Conservation (phyloP, 768 basidiomycete species). For the Chlorophyllum brunneum region DNA sequence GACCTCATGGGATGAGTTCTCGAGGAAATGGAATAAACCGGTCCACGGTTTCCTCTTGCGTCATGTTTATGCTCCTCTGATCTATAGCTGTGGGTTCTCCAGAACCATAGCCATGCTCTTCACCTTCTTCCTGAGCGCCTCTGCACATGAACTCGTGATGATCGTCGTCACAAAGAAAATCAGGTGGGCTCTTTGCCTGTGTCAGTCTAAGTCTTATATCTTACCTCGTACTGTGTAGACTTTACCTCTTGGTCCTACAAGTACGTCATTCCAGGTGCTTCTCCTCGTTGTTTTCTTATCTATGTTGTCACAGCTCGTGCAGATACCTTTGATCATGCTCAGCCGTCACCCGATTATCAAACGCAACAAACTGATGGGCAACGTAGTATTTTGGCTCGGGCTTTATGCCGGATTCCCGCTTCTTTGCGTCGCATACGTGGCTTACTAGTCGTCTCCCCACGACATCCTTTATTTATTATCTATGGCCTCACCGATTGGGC, state of each 20-base stretch:
- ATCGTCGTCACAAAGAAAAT: slow-evolving; percentile 91
- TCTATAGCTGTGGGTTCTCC: slow-evolving; percentile 62
- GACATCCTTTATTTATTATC: not conserved
- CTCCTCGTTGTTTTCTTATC: slow-evolving; percentile 2
- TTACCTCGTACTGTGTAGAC: slow-evolving; percentile 33
- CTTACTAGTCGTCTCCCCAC: slow-evolving; percentile 26
- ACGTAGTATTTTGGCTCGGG: slow-evolving; percentile 91
- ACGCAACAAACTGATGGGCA: slow-evolving; percentile 77
- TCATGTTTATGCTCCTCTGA: slow-evolving; percentile 92
- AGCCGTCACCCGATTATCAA: slow-evolving; percentile 76
- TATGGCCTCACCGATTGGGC: too few relatives aligned
- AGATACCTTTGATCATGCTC: slow-evolving; percentile 86
- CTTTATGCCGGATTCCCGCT: slow-evolving; percentile 91
- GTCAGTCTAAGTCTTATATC: not conserved
- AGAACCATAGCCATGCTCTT: slow-evolving; percentile 81
- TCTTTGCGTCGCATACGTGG: slow-evolving; percentile 70
- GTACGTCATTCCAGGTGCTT: slow-evolving; percentile 25
- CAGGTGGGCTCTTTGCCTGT: slow-evolving; percentile 39
- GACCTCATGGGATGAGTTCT: slow-evolving; percentile 95
- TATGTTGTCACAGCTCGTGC: slow-evolving; percentile 55
- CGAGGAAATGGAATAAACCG: slow-evolving; percentile 98
- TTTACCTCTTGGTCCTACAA: slow-evolving; percentile 83
- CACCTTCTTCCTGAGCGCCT: slow-evolving; percentile 89
- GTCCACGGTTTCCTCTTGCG: slow-evolving; percentile 91
- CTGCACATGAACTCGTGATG: slow-evolving; percentile 95